Evolutionary conservation across 169 alveolate species (phyloP).

Genomic region (Plasmodium blacklocki): DNA sequence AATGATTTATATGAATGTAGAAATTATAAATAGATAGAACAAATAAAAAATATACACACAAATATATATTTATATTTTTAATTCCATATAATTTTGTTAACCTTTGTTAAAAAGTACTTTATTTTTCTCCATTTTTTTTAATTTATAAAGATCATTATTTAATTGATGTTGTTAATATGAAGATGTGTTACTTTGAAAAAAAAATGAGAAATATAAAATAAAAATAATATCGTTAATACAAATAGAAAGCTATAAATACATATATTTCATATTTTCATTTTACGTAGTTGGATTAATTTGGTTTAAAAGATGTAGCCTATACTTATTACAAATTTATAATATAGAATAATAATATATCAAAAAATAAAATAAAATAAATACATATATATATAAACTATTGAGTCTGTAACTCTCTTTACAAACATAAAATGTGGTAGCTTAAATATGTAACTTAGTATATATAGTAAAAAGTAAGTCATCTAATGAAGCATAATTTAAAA

Average conservation of each 20-base stretch:
- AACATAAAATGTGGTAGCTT: too few species aligned
- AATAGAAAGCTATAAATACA: background rate
- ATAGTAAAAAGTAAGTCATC: too few species aligned
- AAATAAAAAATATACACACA: background rate
- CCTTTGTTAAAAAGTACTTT: constrained; percentile 29
- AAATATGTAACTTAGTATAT: too few species aligned
- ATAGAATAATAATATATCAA: background rate
- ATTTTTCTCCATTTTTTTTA: constrained; percentile 12
- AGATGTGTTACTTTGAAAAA: constrained; percentile 3
- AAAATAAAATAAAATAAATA: too few species aligned
- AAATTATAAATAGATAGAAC: too few species aligned
- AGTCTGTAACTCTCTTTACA: too few species aligned
- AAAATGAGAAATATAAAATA: background rate
- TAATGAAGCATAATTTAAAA: too few species aligned
- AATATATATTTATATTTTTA: background rate
- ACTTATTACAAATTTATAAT: constrained; percentile 9
- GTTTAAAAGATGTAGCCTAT: background rate
- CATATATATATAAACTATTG: too few species aligned
- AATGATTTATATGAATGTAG: too few species aligned
- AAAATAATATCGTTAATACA: background rate
- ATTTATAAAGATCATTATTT: constrained; percentile 4
- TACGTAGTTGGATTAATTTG: constrained; percentile 13
- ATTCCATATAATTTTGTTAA: constrained; percentile 2
- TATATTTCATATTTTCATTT: constrained; percentile 1
- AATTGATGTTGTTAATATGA: constrained; percentile 15